Conservation (phyloP, 805 yeast species). For the Tetrapisispora iriomotensis region DNA sequence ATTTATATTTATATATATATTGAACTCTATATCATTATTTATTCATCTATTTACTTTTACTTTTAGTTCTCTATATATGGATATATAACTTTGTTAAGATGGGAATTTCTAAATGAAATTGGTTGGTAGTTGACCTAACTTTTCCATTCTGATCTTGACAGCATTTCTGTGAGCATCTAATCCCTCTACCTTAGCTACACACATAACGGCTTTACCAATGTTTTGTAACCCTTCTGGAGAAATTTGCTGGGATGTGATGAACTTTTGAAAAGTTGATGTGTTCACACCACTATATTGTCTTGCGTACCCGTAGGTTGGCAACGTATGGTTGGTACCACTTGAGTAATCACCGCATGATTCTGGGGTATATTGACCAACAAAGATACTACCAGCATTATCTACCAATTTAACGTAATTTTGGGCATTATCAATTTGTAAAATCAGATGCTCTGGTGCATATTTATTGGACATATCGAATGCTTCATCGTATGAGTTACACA, state of each 20-base stretch:
- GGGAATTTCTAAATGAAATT: constrained; percentile 18
- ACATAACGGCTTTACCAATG: constrained; percentile 95
- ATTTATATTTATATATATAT: too few species aligned
- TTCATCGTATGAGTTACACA: constrained; percentile 59
- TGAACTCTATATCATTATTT: too few species aligned
- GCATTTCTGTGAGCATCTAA: constrained; percentile 96
- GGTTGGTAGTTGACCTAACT: constrained; percentile 46
- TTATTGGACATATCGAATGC: constrained; percentile 82
- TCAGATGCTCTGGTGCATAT: constrained; percentile 97
- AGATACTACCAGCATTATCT: constrained; percentile 91
- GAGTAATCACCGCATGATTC: constrained; percentile 99
- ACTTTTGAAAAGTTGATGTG: constrained; percentile 91
- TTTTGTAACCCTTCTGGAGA: constrained; percentile 73
- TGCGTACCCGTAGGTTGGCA: constrained; percentile 98
- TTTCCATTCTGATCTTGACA: constrained; percentile 86
- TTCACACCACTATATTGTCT: constrained; percentile 96
- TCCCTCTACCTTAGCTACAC: constrained; percentile 92
- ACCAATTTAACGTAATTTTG: constrained; percentile 58
- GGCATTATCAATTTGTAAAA: constrained; percentile 80
- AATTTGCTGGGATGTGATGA: constrained; percentile 87
- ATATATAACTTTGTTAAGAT: not conserved
- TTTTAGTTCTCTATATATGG: not conserved
- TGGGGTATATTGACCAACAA: constrained; percentile 93
- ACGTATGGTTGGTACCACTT: constrained; percentile 94
- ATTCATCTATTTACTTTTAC: too few species aligned